These are phyloP conservation scores for Mycena belliarum DNA, from an alignment of 768 basidiomycete species.

Conservation along the genomic window DNA sequence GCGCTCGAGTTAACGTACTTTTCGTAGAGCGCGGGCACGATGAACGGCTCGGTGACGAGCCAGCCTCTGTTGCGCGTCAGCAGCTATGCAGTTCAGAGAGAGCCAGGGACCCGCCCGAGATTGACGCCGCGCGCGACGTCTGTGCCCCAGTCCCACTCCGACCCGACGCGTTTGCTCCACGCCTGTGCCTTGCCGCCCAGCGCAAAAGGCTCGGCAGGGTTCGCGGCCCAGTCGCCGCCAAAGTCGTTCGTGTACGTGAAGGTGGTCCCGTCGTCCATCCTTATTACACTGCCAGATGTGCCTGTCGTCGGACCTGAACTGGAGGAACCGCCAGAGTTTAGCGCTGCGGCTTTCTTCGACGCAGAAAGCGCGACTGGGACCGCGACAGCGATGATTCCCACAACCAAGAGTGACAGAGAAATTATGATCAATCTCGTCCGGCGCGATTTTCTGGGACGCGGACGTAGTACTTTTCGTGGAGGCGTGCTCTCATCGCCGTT, in stretches of 20 bases:
- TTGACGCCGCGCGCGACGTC: constrained; percentile 58
- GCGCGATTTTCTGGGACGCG: constrained; percentile 4
- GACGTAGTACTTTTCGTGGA: background rate
- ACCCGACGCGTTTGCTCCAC: constrained; percentile 74
- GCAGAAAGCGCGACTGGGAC: constrained; percentile 41
- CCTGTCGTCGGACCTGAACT: constrained; percentile 45
- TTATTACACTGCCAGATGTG: constrained; percentile 64
- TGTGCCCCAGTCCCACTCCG: constrained; percentile 71
- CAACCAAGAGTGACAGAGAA: constrained; percentile 28
- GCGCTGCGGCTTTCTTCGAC: constrained; percentile 24
- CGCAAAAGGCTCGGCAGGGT: constrained; percentile 71
- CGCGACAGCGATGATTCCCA: constrained; percentile 40
- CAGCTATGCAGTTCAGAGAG: constrained; percentile 10
- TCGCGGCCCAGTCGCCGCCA: constrained; percentile 80
- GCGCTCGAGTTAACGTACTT: constrained; percentile 48
- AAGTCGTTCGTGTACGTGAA: constrained; percentile 80
- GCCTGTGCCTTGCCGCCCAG: constrained; percentile 74
- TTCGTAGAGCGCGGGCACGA: constrained; percentile 68
- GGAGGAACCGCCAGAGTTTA: constrained; percentile 7
- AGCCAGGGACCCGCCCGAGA: constrained; percentile 49
- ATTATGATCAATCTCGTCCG: constrained; percentile 26
- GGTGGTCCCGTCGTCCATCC: constrained; percentile 71
- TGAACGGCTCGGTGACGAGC: constrained; percentile 78
- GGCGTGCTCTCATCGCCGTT: background rate
- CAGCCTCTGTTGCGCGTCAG: constrained; percentile 38